A percentile compares a stretch with the other conserved stretches of the same genome.
These are phyloP conservation scores for Aspergillus flavus DNA, from an alignment of 2,329 filamentous ascomycete species.

Conservation along the genomic window DNA sequence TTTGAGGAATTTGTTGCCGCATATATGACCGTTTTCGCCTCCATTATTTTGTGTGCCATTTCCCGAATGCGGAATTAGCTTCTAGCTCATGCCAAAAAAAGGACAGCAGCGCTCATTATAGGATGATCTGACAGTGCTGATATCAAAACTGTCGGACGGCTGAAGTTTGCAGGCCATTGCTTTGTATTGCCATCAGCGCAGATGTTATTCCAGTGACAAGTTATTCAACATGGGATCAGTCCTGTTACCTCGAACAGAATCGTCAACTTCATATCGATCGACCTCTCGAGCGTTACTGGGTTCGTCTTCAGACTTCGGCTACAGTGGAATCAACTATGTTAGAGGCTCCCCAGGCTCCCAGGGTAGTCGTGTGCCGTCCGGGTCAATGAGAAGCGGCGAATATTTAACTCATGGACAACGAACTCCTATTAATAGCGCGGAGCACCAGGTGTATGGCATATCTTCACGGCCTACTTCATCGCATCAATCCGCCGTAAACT, in stretches of 20 bases:
- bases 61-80: constrained; percentile 19
- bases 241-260: constrained; percentile 14
- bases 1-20: background rate
- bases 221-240: constrained; percentile 19
- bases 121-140: background rate
- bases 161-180: background rate
- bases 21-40: constrained; percentile 1
- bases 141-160: background rate
- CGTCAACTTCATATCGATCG: constrained; percentile 13
- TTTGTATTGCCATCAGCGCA: background rate
- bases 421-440: constrained; percentile 11
- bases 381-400: background rate
- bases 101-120: background rate
- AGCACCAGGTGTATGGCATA: constrained; percentile 7
- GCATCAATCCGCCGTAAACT: background rate
- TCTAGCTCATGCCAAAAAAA: background rate
- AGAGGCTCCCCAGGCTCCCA: constrained; percentile 1
- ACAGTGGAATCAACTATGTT: background rate
- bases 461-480: constrained; percentile 5
- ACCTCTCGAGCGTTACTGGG: constrained; percentile 5
- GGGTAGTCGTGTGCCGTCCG: constrained; percentile 1
- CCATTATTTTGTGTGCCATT: constrained; percentile 3
- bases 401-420: constrained; percentile 5
- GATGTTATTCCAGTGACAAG: constrained; percentile 17
- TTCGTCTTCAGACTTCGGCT: constrained; percentile 4